A percentile compares a stretch with the other conserved stretches of the same genome.
Evolutionary conservation across 2,329 filamentous ascomycete genomes (phyloP).

Genomic region (Phialophora macrospora): DNA sequence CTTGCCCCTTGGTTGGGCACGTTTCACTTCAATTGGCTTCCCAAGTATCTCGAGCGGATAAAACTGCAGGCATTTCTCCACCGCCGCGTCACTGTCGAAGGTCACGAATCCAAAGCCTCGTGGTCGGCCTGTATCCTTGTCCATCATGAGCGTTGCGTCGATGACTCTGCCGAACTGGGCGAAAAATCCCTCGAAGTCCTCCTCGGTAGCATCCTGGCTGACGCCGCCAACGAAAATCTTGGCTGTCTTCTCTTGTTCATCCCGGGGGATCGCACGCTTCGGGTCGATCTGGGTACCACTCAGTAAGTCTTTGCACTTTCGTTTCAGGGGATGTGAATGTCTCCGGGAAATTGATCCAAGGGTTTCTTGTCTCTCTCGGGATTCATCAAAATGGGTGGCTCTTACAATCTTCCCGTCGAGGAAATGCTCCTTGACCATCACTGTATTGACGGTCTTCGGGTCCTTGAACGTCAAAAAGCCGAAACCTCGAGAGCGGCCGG

Average conservation of each 20-base stretch:
- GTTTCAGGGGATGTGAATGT: constrained; percentile 2
- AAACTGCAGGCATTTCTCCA: constrained; percentile 84
- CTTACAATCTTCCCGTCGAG: constrained; percentile 97
- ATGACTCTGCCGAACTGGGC: constrained; percentile 94
- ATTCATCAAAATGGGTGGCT: constrained; percentile 37
- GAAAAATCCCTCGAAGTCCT: constrained; percentile 96
- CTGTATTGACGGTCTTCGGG: constrained; percentile 95
- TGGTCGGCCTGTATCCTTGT: constrained; percentile 97
- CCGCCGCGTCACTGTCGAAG: constrained; percentile 92
- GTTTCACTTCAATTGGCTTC: constrained; percentile 97
- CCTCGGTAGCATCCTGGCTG: constrained; percentile 93
- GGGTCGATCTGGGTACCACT: constrained; percentile 77
- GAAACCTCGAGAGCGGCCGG: constrained; percentile 91
- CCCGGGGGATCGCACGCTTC: constrained; percentile 93
- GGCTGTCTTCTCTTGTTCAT: constrained; percentile 96
- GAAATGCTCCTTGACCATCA: constrained; percentile 99
- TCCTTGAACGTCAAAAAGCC: constrained; percentile 98
- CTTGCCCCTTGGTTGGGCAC: constrained; percentile 93
- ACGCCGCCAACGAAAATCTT: constrained; percentile 99
- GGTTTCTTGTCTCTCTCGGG: constrained; percentile 30
- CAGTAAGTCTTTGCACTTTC: constrained; percentile 39
- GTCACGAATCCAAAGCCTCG: constrained; percentile 98
- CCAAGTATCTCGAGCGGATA: constrained; percentile 84
- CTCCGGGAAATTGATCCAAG: constrained; percentile 28
- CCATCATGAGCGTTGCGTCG: constrained; percentile 99